Evolutionary conservation across 2,329 filamentous ascomycete genomes (phyloP).

Genomic region (Penicillium sp.): DNA sequence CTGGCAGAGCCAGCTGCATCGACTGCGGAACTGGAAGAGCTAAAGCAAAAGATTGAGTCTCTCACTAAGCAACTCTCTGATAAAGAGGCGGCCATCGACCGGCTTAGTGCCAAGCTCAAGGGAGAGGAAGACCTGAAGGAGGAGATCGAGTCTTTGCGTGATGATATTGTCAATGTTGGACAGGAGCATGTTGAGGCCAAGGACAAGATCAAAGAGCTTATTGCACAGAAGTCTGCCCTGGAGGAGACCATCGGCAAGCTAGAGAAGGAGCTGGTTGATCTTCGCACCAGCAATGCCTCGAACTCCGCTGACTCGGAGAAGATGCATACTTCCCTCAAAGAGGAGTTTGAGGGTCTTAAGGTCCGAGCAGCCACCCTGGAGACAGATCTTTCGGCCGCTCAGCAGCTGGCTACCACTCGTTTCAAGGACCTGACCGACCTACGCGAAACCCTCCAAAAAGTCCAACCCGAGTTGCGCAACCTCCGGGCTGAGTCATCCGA

Average conservation of each 20-base stretch:
- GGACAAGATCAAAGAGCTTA: constrained; percentile 69
- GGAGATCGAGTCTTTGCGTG: constrained; percentile 80
- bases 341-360: constrained; percentile 71
- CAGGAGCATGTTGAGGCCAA: constrained; percentile 83
- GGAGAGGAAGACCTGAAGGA: constrained; percentile 77
- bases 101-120: constrained; percentile 67
- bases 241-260: constrained; percentile 65
- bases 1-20: constrained; percentile 34
- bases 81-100: constrained; percentile 73
- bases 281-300: constrained; percentile 51
- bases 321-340: constrained; percentile 56
- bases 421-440: constrained; percentile 87
- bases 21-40: constrained; percentile 25
- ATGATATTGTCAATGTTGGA: constrained; percentile 76
- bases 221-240: constrained; percentile 67
- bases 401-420: constrained; percentile 80
- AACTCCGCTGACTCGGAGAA: constrained; percentile 51
- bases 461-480: constrained; percentile 79
- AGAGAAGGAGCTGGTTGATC: constrained; percentile 67
- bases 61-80: constrained; percentile 42
- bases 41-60: constrained; percentile 38
- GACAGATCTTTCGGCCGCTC: constrained; percentile 79
- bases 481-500: constrained; percentile 74
- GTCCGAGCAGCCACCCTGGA: constrained; percentile 68
- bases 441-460: constrained; percentile 75